phyloP scores from a whole-genome alignment of 768 basidiomycete species.

The Postia placenta region DNA sequence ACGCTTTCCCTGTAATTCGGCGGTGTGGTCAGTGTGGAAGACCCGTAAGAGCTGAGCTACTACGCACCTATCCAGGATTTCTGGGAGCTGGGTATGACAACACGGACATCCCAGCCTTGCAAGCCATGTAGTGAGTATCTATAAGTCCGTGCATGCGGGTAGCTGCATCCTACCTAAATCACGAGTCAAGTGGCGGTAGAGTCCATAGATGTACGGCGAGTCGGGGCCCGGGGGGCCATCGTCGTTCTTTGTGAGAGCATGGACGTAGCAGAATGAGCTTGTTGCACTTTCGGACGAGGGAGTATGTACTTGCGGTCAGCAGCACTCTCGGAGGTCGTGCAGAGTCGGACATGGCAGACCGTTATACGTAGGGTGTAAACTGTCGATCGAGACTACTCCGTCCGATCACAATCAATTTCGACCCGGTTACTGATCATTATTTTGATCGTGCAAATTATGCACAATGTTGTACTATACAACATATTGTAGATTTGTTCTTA shows the following conservation, averaged over 20 bases:
- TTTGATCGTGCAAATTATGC: too few species aligned
- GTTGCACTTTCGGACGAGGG: not conserved
- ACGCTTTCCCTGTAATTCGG: conserved; percentile 60
- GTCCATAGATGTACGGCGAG: conserved; percentile 71
- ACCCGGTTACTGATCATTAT: too few species aligned
- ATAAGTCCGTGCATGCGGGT: not conserved
- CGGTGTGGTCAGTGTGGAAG: not conserved
- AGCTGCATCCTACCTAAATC: conserved; percentile 44
- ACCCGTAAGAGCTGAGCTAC: not conserved
- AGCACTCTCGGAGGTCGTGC: conserved; percentile 34
- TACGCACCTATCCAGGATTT: conserved; percentile 82
- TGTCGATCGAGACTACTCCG: too few species aligned
- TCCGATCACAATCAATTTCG: too few species aligned
- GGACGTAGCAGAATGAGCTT: not conserved
- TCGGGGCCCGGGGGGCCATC: conserved; percentile 73
- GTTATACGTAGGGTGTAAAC: too few species aligned
- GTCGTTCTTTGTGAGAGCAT: conserved; percentile 57
- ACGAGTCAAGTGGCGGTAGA: conserved; percentile 56
- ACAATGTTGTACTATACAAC: too few species aligned
- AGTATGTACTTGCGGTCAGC: conserved; percentile 34
- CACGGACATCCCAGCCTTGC: conserved; percentile 73
- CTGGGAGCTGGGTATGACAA: conserved; percentile 74
- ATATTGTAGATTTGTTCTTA: too few species aligned
- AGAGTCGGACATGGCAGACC: too few species aligned
- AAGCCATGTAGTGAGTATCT: conserved; percentile 4